Percentiles rank a stretch among this genome's conserved stretches.
Evolutionary conservation across 139 green algal genomes (phyloP).

Genomic region (Pseudopediastrum boryanum): DNA sequence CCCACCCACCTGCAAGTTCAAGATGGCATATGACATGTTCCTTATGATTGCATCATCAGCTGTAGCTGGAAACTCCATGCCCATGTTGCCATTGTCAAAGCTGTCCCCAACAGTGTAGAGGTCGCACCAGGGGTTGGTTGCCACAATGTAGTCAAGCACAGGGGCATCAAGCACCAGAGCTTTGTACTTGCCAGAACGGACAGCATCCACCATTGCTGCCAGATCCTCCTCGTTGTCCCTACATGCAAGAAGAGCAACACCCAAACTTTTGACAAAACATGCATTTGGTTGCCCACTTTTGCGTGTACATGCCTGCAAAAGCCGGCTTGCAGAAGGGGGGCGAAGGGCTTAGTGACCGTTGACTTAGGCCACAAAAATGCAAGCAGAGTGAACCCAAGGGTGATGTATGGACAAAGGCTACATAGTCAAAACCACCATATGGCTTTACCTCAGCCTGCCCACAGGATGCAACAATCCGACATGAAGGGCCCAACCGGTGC

Average conservation of each 20-base stretch:
- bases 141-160: constrained; percentile 33
- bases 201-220: neutral
- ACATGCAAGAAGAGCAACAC: neutral
- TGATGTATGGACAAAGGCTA: neutral
- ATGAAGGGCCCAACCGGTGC: neutral
- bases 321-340: too few relatives aligned
- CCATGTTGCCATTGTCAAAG: too few relatives aligned
- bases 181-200: constrained; percentile 8
- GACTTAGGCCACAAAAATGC: too few relatives aligned
- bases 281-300: neutral
- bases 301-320: too few relatives aligned
- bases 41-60: too few relatives aligned
- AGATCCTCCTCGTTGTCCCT: constrained; percentile 30
- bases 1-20: too few relatives aligned
- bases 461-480: neutral
- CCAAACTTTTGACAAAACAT: neutral
- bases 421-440: neutral
- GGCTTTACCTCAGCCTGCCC: neutral
- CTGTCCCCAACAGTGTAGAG: too few relatives aligned
- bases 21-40: too few relatives aligned
- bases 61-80: too few relatives aligned
- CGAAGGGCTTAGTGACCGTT: too few relatives aligned
- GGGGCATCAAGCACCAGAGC: constrained; percentile 31
- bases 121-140: too few relatives aligned
- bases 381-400: neutral